Conservation (phyloP, 306 rosid species). For the Medicago ruthenica region DNA sequence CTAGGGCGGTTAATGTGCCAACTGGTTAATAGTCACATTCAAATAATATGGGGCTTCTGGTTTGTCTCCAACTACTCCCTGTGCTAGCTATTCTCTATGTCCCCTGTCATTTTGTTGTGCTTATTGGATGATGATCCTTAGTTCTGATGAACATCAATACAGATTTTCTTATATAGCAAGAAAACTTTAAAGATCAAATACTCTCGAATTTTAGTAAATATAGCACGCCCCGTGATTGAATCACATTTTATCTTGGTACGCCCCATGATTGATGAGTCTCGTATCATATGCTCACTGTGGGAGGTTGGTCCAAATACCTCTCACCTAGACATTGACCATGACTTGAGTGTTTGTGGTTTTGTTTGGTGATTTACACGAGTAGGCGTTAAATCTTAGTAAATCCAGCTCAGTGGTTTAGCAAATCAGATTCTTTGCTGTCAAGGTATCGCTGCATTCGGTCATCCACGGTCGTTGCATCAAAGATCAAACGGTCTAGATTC, state of each 20-base stretch:
- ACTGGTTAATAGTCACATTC: slow-evolving; percentile 19
- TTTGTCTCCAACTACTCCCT: slow-evolving; percentile 23
- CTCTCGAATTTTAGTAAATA: background rate
- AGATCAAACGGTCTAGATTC: too few species aligned
- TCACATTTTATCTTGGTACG: background rate
- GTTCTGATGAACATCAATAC: slow-evolving; percentile 22
- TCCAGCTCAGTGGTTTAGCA: background rate
- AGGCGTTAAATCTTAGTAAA: background rate
- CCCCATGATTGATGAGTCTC: background rate
- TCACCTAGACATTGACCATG: background rate
- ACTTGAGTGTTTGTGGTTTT: background rate
- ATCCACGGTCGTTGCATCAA: too few species aligned
- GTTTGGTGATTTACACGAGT: background rate
- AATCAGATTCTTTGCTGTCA: too few species aligned
- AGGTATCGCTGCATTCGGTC: too few species aligned
- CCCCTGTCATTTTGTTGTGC: slow-evolving; percentile 11
- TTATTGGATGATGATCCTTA: background rate
- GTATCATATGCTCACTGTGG: background rate
- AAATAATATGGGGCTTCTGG: slow-evolving; percentile 37
- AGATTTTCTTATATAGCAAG: slow-evolving; percentile 4
- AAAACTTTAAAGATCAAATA: slow-evolving; percentile 8
- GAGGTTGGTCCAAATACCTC: background rate
- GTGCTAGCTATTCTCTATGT: slow-evolving; percentile 12
- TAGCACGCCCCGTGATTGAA: background rate
- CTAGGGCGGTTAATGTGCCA: slow-evolving; percentile 16